Percentiles rank a stretch among this genome's conserved stretches.
These are phyloP conservation scores for Paraphoma sp. DNA, from an alignment of 2,329 filamentous ascomycete genomes.

Conservation along the genomic window DNA sequence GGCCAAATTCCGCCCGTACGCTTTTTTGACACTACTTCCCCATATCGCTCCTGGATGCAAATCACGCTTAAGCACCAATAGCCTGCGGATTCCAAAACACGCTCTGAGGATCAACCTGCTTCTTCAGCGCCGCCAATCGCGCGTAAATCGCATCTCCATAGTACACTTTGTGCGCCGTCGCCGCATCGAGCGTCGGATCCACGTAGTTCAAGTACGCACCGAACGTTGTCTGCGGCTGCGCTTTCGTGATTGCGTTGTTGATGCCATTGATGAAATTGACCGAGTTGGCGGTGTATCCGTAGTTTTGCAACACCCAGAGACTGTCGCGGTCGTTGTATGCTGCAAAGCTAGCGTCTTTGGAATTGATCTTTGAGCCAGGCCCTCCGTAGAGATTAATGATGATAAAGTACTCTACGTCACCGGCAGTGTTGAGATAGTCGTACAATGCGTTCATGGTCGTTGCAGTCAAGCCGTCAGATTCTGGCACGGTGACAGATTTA, in stretches of 20 bases:
- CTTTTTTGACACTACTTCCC: no score
- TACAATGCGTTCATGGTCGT: constrained; percentile 36
- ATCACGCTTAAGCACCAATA: constrained; percentile 30
- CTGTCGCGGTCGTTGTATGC: constrained; percentile 46
- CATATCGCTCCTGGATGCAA: not conserved
- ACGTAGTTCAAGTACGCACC: constrained; percentile 63
- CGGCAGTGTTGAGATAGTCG: constrained; percentile 37
- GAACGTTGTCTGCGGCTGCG: constrained; percentile 50
- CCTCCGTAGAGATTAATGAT: constrained; percentile 51
- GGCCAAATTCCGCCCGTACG: no score
- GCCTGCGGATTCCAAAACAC: constrained; percentile 50
- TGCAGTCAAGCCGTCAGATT: constrained; percentile 36
- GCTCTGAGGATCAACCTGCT: constrained; percentile 48
- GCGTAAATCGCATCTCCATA: constrained; percentile 50
- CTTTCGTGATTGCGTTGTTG: constrained; percentile 48
- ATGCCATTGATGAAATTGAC: constrained; percentile 52
- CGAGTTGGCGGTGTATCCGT: constrained; percentile 29
- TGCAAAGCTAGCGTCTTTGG: constrained; percentile 40
- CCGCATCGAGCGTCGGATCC: constrained; percentile 56
- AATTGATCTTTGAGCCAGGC: constrained; percentile 44
- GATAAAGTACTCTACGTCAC: constrained; percentile 37
- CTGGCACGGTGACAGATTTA: constrained; percentile 50
- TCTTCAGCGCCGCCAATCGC: constrained; percentile 48
- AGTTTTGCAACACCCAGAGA: constrained; percentile 49
- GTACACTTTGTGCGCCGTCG: constrained; percentile 58